phyloP scores from a whole-genome alignment of 257 asterid species.

The Jacaranda copaia region DNA sequence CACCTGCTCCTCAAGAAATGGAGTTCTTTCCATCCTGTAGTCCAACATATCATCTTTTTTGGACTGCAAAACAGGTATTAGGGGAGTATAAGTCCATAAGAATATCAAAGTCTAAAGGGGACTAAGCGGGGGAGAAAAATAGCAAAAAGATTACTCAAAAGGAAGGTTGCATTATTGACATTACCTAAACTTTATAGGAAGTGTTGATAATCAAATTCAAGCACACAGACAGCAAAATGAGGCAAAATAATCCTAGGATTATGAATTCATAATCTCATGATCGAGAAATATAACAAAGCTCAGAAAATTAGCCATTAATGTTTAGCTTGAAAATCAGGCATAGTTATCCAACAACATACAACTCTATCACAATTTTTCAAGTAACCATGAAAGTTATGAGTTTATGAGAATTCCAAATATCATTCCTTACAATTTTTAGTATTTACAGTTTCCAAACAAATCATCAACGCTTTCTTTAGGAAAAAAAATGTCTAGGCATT shows the following conservation, averaged over 20 bases:
- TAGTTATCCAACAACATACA: background rate
- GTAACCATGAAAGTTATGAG: background rate
- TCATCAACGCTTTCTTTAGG: background rate
- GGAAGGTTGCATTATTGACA: background rate
- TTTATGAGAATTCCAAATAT: background rate
- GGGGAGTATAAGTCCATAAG: background rate
- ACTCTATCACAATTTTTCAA: background rate
- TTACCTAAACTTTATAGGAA: background rate
- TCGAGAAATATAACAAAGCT: background rate
- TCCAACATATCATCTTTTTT: slow-evolving; percentile 67
- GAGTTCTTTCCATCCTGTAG: slow-evolving; percentile 68
- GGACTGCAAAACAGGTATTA: slow-evolving; percentile 41
- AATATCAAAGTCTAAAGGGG: background rate
- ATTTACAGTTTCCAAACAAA: background rate
- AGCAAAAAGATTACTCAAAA: background rate
- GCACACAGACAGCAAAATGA: background rate
- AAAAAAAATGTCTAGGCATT: no score
- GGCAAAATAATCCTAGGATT: background rate
- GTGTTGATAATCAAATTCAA: slow-evolving; percentile 5
- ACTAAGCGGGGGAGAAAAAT: background rate
- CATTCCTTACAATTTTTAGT: background rate
- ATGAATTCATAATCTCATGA: no score
- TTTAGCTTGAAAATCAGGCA: background rate
- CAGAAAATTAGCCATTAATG: slow-evolving; percentile 13
- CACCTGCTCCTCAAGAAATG: slow-evolving; percentile 92